Evolutionary conservation across 2,329 filamentous ascomycete genomes (phyloP), one percentile per base, ranked within the genome.

Genomic region (Penicillium sp.): DNA sequence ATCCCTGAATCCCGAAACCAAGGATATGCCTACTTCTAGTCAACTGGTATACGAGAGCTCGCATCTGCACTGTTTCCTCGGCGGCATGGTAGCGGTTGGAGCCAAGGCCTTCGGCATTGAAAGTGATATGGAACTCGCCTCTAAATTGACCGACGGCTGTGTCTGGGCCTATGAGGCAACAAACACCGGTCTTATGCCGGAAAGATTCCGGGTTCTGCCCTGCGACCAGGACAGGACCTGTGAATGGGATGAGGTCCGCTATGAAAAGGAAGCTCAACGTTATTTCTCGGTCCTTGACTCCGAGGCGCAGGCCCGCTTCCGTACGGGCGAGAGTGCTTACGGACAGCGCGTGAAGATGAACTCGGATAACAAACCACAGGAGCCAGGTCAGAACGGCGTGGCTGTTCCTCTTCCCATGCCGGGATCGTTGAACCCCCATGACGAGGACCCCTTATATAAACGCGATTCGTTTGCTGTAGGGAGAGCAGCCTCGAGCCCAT

Each of bases 31-130:
- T 12, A 33, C 49, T 12, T 18, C 49, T 20, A 18, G 53, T 6
- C 46, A 53, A n/a, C 66, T 80, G 5, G 67, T 74, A 9, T 75
- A 80, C 10, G 75, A 82, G 56, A 74, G 77, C 24, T 76, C 81
- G 44, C 81, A 84, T 63, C 72, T 84, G 12, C 74, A 72, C 23
- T 84, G 81, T 67, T 84, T 81, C 60, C 73, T 78, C 0, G 81
- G 81, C 9, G 81, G 81, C 45, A 84, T 84, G 81, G 79, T 82
- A 52, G 81, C 77, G 0, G 65, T 84, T 0, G 81, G 81, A 25
- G 77, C 80, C 39, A 80, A 77, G 58, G 60, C 83, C 1, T 83
- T 83, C 62, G 67, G 73, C 12, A 71, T 78, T n/a, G 66, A 76
- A 2, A 67, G 69, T 13, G 80, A 84, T 56, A 68, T 84, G 52